Evolutionary conservation across 1,139 yeast genomes (phyloP).

Genomic region (Yamadazyma atlantica): DNA sequence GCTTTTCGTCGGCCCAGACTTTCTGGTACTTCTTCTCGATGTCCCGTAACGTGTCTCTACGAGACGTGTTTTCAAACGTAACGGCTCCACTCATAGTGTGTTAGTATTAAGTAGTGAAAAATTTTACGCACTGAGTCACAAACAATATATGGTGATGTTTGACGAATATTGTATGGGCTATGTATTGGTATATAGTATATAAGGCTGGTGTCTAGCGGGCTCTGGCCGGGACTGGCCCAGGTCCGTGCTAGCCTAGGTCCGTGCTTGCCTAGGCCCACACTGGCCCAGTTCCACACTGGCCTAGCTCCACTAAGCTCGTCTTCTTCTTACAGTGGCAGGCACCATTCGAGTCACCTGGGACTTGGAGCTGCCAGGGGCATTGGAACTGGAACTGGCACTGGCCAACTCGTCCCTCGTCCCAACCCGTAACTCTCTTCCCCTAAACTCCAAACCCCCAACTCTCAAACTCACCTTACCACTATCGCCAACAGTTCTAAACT

Average conservation of each 20-base stretch:
- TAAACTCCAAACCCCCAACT: conserved; percentile 43
- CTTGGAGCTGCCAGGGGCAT: too few relatives aligned
- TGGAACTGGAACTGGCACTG: too few relatives aligned
- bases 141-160: too few relatives aligned
- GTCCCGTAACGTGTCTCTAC: conserved; percentile 90
- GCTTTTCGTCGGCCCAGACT: conserved; percentile 81
- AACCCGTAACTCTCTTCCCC: conserved; percentile 32
- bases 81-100: conserved; percentile 42
- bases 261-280: too few relatives aligned
- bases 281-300: too few relatives aligned
- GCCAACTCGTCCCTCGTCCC: conserved; percentile 22
- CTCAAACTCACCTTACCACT: conserved; percentile 60
- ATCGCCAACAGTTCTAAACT: conserved; percentile 43
- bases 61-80: conserved; percentile 61
- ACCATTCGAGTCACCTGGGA: conserved; percentile 1
- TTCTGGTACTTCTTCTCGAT: conserved; percentile 89
- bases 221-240: too few relatives aligned
- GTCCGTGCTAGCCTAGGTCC: too few relatives aligned
- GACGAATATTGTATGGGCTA: too few relatives aligned
- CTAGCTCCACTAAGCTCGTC: too few relatives aligned
- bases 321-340: background rate
- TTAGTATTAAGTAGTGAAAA: conserved; percentile 1
- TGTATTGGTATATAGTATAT: too few relatives aligned
- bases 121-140: background rate
- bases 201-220: too few relatives aligned